A percentile compares a stretch with the other conserved stretches of the same genome.
phyloP scores from a whole-genome alignment of 176 grass and related monocot species.

The Otatea glauca region DNA sequence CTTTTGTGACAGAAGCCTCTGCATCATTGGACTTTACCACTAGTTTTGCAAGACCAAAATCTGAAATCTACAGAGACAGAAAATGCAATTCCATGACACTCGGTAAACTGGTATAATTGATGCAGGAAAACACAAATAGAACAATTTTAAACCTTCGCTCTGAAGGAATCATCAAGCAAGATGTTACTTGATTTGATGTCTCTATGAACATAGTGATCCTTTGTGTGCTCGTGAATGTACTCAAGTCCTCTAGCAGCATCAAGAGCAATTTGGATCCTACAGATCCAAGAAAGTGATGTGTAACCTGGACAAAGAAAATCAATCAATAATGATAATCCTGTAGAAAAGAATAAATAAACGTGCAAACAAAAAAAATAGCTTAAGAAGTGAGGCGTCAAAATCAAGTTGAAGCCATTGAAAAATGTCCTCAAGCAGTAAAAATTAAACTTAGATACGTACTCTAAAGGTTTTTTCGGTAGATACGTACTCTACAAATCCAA shows the following conservation, averaged over 20 bases:
- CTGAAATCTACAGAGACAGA: conserved; percentile 73
- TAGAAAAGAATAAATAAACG: not conserved
- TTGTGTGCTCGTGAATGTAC: conserved; percentile 99
- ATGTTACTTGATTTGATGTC: conserved; percentile 99
- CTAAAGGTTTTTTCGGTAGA: not conserved
- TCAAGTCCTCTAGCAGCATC: conserved; percentile 97
- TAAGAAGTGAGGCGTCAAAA: not conserved
- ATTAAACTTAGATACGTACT: too few species aligned
- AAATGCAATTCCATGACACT: conserved; percentile 11
- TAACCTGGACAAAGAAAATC: conserved; percentile 62
- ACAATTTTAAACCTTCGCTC: conserved; percentile 72
- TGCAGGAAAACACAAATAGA: not conserved
- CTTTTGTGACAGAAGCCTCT: conserved; percentile 95
- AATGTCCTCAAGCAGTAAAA: not conserved
- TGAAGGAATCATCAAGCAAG: conserved; percentile 88
- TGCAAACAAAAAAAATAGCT: conserved; percentile 7
- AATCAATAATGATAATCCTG: conserved; percentile 11
- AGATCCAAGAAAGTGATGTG: conserved; percentile 94
- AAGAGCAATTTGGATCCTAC: conserved; percentile 91
- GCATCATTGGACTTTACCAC: conserved; percentile 84
- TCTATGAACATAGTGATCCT: conserved; percentile 98
- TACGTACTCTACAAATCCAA: conserved; percentile 13
- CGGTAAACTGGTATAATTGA: not conserved
- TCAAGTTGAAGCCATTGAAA: not conserved
- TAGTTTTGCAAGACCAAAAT: conserved; percentile 98